phyloP scores from a whole-genome alignment of 2,329 filamentous ascomycete species.

The Zymoseptoria ardabiliae region DNA sequence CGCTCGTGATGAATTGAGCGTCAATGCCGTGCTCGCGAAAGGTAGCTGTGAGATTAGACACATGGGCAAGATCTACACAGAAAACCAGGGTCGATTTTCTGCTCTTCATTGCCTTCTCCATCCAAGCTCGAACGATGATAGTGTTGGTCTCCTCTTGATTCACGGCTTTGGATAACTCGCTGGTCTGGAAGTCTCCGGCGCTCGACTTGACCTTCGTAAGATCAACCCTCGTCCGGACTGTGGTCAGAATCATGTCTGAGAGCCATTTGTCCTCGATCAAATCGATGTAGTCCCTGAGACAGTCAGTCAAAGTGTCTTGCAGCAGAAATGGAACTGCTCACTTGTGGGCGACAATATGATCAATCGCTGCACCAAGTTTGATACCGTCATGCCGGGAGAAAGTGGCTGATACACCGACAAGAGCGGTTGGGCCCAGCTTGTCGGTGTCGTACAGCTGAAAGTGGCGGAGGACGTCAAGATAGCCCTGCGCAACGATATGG shows the following conservation, averaged over 20 bases:
- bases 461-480: slow-evolving; percentile 67
- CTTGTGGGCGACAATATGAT: slow-evolving; percentile 94
- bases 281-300: slow-evolving; percentile 56
- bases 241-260: slow-evolving; percentile 87
- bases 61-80: slow-evolving; percentile 83
- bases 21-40: slow-evolving; percentile 76
- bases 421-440: slow-evolving; percentile 38
- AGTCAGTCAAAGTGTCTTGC: slow-evolving; percentile 1
- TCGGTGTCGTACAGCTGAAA: slow-evolving; percentile 61
- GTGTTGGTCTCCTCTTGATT: slow-evolving; percentile 78
- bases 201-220: slow-evolving; percentile 54
- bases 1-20: slow-evolving; percentile 77
- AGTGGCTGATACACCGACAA: slow-evolving; percentile 86
- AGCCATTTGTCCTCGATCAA: slow-evolving; percentile 90
- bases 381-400: slow-evolving; percentile 76
- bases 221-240: slow-evolving; percentile 75
- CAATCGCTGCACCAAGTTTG: slow-evolving; percentile 73
- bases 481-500: slow-evolving; percentile 81
- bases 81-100: slow-evolving; percentile 87
- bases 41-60: slow-evolving; percentile 62
- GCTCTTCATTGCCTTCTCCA: slow-evolving; percentile 58
- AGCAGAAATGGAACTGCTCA: slow-evolving; percentile 38
- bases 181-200: slow-evolving; percentile 68
- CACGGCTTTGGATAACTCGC: slow-evolving; percentile 71
- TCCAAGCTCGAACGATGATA: slow-evolving; percentile 78